phyloP scores from a whole-genome alignment of 352 stramenopile species.

The Salisapilia sapeloensis region DNA sequence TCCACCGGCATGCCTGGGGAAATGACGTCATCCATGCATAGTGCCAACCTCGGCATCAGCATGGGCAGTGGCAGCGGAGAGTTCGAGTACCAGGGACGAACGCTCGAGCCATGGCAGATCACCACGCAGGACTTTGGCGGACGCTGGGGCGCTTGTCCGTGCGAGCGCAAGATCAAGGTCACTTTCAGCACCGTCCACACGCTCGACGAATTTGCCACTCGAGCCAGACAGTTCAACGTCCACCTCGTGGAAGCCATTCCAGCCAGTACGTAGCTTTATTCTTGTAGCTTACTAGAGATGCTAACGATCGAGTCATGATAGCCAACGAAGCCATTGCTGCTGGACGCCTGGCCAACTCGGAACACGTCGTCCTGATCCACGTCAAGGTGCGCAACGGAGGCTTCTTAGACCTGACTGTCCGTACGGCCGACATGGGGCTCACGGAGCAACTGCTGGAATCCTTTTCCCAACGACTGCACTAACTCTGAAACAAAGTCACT shows the following conservation, averaged over 20 bases:
- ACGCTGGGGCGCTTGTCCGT: slow-evolving; percentile 65
- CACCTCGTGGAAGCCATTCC: slow-evolving; percentile 76
- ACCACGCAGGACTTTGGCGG: slow-evolving; percentile 78
- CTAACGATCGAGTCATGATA: slow-evolving; percentile 5
- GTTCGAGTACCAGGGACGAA: slow-evolving; percentile 71
- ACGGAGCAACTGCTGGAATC: slow-evolving; percentile 58
- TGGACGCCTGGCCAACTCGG: slow-evolving; percentile 57
- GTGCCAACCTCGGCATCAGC: slow-evolving; percentile 8
- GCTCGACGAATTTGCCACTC: slow-evolving; percentile 68
- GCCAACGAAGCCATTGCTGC: slow-evolving; percentile 79
- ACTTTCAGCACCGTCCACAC: slow-evolving; percentile 59
- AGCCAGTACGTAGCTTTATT: slow-evolving; percentile 71
- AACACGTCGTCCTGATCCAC: slow-evolving; percentile 74
- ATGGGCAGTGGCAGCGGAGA: slow-evolving; percentile 8
- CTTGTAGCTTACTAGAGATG: neutral
- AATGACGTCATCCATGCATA: neutral
- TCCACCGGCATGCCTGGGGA: neutral
- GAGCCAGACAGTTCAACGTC: slow-evolving; percentile 62
- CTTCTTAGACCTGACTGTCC: slow-evolving; percentile 74
- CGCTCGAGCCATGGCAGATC: slow-evolving; percentile 71
- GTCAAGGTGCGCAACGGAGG: slow-evolving; percentile 70
- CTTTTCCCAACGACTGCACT: slow-evolving; percentile 47
- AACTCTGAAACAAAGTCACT: slow-evolving; percentile 2
- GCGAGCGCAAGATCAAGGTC: slow-evolving; percentile 75
- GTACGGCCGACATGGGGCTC: slow-evolving; percentile 69